phyloP scores from a whole-genome alignment of 23 red algal species.

The Gracilaria gracilis region DNA sequence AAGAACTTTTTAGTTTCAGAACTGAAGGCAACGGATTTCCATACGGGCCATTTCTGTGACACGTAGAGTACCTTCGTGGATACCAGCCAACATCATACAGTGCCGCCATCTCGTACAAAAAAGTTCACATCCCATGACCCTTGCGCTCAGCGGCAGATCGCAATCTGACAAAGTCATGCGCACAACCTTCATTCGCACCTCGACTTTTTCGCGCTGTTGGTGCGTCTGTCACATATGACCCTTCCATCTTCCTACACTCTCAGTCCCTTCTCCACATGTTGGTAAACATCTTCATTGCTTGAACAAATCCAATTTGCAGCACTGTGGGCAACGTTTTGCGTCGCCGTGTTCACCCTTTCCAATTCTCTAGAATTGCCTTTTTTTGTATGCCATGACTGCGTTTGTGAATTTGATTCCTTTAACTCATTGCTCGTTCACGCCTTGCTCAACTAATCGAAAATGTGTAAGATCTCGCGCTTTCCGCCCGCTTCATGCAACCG shows the following conservation, averaged over 20 bases:
- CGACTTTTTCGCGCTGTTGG: neutral
- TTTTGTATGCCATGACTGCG: neutral
- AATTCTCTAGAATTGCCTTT: neutral
- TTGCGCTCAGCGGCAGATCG: neutral
- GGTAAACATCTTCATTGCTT: neutral
- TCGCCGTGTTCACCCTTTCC: neutral
- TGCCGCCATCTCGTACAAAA: too few relatives aligned
- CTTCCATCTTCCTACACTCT: neutral
- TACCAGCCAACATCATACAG: too few relatives aligned
- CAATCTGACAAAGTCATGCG: neutral
- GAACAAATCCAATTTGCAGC: neutral
- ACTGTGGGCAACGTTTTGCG: too few relatives aligned
- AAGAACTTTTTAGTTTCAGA: too few relatives aligned
- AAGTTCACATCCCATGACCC: too few relatives aligned
- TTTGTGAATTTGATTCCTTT: slow-evolving; percentile 5
- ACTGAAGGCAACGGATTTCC: too few relatives aligned
- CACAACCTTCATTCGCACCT: neutral
- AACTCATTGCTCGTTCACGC: neutral
- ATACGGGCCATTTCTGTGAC: too few relatives aligned
- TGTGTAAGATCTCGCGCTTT: neutral
- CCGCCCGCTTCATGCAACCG: neutral
- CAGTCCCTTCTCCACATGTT: neutral
- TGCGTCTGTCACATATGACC: too few relatives aligned
- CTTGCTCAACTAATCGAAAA: neutral
- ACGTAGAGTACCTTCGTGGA: too few relatives aligned